A percentile compares a stretch with the other conserved stretches of the same genome.
Conservation (phyloP, 495 filamentous ascomycete genomes). For the Aspergillus affinis region DNA sequence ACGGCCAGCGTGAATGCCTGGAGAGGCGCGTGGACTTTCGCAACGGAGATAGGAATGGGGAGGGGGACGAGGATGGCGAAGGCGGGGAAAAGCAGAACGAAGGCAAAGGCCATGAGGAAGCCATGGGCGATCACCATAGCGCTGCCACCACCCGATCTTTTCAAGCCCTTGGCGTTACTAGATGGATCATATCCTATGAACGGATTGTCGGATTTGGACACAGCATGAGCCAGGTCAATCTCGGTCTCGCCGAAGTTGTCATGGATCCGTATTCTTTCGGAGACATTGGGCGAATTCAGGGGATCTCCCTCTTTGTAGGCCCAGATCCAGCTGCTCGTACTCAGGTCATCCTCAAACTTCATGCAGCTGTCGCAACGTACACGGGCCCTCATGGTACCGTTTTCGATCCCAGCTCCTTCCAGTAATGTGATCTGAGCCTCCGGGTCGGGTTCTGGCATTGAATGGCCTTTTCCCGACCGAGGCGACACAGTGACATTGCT, state of each 20-base stretch:
- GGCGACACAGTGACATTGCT: slow-evolving; percentile 67
- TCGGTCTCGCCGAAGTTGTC: slow-evolving; percentile 46
- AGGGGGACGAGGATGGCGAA: slow-evolving; percentile 43
- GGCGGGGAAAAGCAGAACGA: slow-evolving; percentile 47
- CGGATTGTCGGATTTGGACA: slow-evolving; percentile 55
- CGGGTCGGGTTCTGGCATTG: slow-evolving; percentile 52
- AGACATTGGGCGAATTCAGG: slow-evolving; percentile 51
- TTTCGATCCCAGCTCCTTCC: slow-evolving; percentile 56
- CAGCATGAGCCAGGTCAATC: slow-evolving; percentile 55
- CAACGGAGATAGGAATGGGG: slow-evolving; percentile 25
- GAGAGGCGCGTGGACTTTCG: slow-evolving; percentile 53
- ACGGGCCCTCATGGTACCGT: slow-evolving; percentile 61
- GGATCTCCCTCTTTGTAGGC: slow-evolving; percentile 59
- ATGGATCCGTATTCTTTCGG: slow-evolving; percentile 58
- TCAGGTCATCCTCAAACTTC: slow-evolving; percentile 52
- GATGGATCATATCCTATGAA: slow-evolving; percentile 38
- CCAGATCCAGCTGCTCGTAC: slow-evolving; percentile 62
- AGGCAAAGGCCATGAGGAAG: slow-evolving; percentile 35
- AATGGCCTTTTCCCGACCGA: slow-evolving; percentile 53
- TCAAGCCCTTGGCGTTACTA: neutral
- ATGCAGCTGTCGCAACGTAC: slow-evolving; percentile 59
- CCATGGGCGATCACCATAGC: slow-evolving; percentile 36
- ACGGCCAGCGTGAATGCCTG: slow-evolving; percentile 56
- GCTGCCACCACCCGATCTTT: neutral
- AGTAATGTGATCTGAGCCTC: slow-evolving; percentile 53